A percentile compares a stretch with the other conserved stretches of the same genome.
These are phyloP conservation scores for Penicillium sp. DNA, from an alignment of 2,329 filamentous ascomycete genomes.

Conservation along the genomic window DNA sequence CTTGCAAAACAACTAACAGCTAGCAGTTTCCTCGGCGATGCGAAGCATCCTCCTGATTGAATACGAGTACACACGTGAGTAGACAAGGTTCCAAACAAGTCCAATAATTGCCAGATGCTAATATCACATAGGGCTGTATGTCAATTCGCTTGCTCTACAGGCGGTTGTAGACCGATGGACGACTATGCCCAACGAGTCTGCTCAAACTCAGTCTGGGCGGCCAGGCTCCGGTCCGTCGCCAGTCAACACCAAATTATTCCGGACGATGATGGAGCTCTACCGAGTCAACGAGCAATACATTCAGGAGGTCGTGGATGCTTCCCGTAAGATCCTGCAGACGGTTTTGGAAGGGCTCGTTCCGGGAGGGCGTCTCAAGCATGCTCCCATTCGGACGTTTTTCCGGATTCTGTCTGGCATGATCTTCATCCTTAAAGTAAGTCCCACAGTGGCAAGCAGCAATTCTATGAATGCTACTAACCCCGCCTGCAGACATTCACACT, in stretches of 20 bases:
- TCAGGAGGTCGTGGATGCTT: conserved; percentile 62
- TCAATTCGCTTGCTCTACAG: conserved; percentile 91
- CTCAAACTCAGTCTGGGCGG: conserved; percentile 29
- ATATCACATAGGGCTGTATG: conserved; percentile 60
- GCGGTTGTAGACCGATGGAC: conserved; percentile 93
- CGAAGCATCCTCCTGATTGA: conserved; percentile 85
- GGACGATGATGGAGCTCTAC: conserved; percentile 48
- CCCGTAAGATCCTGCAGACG: conserved; percentile 59
- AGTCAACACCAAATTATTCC: conserved; percentile 35
- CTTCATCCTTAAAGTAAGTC: conserved; percentile 60
- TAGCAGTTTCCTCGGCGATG: conserved; percentile 56
- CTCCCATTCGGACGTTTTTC: conserved; percentile 65
- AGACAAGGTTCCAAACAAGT: neutral
- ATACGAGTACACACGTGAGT: conserved; percentile 83
- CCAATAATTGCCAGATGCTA: conserved; percentile 1
- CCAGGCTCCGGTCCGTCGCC: conserved; percentile 29
- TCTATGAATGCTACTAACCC: neutral
- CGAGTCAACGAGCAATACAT: conserved; percentile 63
- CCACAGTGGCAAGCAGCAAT: neutral
- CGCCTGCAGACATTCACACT: conserved; percentile 57
- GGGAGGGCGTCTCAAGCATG: conserved; percentile 60
- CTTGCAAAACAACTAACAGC: conserved; percentile 19
- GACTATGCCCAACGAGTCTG: conserved; percentile 57
- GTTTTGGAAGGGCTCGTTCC: conserved; percentile 61
- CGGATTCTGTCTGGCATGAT: conserved; percentile 65